phyloP scores from a whole-genome alignment of 2,329 filamentous ascomycete genomes.

The Sarocladiaceae sp. region DNA sequence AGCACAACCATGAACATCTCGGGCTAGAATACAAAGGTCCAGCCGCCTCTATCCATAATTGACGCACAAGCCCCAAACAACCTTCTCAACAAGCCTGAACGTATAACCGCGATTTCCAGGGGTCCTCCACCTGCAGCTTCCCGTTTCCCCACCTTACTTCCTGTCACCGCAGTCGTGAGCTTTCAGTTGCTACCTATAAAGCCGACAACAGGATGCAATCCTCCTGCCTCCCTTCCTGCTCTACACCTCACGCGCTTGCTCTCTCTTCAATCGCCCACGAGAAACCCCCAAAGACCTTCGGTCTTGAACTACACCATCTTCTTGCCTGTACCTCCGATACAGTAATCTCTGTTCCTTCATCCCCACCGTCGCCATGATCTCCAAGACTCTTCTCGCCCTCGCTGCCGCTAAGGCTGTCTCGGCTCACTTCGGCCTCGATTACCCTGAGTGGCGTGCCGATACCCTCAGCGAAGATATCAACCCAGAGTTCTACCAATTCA shows the following conservation, averaged over 20 bases:
- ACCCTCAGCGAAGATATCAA: slow-evolving; percentile 32
- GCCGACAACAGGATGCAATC: not conserved
- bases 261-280: not conserved
- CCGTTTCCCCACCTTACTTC: not conserved
- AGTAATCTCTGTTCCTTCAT: not conserved
- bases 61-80: not conserved
- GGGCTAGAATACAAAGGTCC: not conserved
- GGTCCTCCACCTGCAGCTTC: not conserved
- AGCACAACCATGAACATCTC: not conserved
- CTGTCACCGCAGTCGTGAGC: not conserved
- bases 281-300: not conserved
- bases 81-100: slow-evolving; percentile 1
- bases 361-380: slow-evolving; percentile 21
- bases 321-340: too few species aligned
- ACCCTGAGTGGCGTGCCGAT: slow-evolving; percentile 43
- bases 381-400: slow-evolving; percentile 26
- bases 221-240: not conserved
- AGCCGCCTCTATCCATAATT: slow-evolving; percentile 7
- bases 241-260: not conserved
- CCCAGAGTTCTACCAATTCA: slow-evolving; percentile 40
- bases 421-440: slow-evolving; percentile 43
- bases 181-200: too few species aligned
- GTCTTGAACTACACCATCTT: too few species aligned
- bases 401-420: slow-evolving; percentile 29
- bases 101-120: not conserved